These are phyloP conservation scores for Lepidium aucheri DNA, from an alignment of 345 rosid genomes.

Conservation along the genomic window DNA sequence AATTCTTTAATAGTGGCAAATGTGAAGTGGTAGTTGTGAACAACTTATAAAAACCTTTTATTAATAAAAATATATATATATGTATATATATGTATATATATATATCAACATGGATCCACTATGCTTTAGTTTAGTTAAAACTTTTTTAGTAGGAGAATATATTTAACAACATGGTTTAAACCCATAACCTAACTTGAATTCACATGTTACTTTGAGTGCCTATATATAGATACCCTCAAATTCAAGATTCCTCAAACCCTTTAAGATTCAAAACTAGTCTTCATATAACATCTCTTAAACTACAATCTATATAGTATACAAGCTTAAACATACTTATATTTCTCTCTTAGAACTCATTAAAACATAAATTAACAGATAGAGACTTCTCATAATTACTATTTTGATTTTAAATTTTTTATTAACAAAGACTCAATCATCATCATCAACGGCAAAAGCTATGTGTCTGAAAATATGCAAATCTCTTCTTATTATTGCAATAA, in stretches of 20 bases:
- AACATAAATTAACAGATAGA: not conserved
- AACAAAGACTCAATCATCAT: not conserved
- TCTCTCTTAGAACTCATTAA: not conserved
- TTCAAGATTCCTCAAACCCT: constrained; percentile 4
- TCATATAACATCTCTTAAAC: not conserved
- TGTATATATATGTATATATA: too few species aligned
- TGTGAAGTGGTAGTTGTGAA: constrained; percentile 19
- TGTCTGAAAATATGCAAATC: not conserved
- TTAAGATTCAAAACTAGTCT: not conserved
- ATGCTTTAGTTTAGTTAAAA: not conserved
- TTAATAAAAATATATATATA: not conserved
- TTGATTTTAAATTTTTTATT: not conserved
- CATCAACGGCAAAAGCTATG: constrained; percentile 22
- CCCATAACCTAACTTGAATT: not conserved
- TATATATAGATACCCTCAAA: constrained; percentile 11
- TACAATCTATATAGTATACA: constrained; percentile 6
- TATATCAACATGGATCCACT: not conserved
- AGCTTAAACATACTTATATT: not conserved
- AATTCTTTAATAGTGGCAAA: not conserved
- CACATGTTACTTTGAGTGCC: not conserved
- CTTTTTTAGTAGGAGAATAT: not conserved
- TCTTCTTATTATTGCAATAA: constrained; percentile 23
- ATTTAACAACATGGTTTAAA: not conserved
- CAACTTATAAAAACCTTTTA: not conserved
- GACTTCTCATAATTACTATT: not conserved